Percentiles rank a stretch among this genome's conserved stretches.
Conservation (phyloP, 768 basidiomycete genomes). For the Cubamyces sp. region DNA sequence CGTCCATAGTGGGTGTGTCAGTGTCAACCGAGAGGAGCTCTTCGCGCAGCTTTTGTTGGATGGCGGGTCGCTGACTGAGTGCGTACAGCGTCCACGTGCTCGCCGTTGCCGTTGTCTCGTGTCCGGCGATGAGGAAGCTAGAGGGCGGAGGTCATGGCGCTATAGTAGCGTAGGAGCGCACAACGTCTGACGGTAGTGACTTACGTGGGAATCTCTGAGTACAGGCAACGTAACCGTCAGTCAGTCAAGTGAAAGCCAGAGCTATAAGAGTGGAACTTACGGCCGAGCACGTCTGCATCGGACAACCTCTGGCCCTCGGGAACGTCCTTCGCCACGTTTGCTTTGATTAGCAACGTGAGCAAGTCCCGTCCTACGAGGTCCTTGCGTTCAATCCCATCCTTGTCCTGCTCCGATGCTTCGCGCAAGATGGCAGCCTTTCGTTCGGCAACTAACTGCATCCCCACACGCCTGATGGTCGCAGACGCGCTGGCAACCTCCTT, state of each 20-base stretch:
- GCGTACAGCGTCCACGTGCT: constrained; percentile 43
- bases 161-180: background rate
- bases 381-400: constrained; percentile 37
- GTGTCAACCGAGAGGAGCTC: constrained; percentile 49
- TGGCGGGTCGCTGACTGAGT: constrained; percentile 41
- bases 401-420: constrained; percentile 27
- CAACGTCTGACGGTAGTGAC: background rate
- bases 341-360: constrained; percentile 60
- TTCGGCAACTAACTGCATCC: constrained; percentile 32
- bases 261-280: constrained; percentile 39
- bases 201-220: constrained; percentile 32
- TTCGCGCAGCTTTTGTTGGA: constrained; percentile 44
- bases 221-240: too few species aligned
- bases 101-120: constrained; percentile 46
- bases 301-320: constrained; percentile 57
- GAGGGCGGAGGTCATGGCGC: too few species aligned
- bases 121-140: constrained; percentile 40
- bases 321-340: constrained; percentile 66
- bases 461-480: constrained; percentile 33
- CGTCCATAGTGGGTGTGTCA: constrained; percentile 62
- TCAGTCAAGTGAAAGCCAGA: background rate
- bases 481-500: constrained; percentile 13
- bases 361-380: constrained; percentile 52
- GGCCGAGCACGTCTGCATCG: constrained; percentile 63
- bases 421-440: constrained; percentile 23